Evolutionary conservation across 805 yeast genomes (phyloP).

Genomic region (Kazachstania martiniae): DNA sequence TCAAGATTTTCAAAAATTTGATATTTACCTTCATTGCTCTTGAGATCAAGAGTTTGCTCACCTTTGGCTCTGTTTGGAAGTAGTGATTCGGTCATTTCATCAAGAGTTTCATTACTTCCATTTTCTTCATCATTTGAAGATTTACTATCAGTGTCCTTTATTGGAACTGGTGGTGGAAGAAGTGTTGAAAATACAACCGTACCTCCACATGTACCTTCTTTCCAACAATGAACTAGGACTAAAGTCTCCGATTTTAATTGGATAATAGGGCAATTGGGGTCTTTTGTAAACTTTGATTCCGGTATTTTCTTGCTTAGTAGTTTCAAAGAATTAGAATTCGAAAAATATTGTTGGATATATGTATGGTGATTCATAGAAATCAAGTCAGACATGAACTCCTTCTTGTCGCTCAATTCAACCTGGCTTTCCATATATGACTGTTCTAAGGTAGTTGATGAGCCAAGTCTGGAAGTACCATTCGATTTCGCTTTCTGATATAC

Average conservation of each 20-base stretch:
- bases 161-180: slow-evolving; percentile 18
- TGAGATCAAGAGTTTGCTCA: neutral
- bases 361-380: slow-evolving; percentile 17
- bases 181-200: slow-evolving; percentile 22
- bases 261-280: slow-evolving; percentile 18
- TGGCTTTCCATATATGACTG: neutral
- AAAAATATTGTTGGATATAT: slow-evolving; percentile 13
- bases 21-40: slow-evolving; percentile 6
- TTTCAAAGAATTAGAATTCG: slow-evolving; percentile 19
- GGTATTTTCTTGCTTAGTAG: slow-evolving; percentile 18
- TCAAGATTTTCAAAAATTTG: slow-evolving; percentile 31
- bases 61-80: neutral
- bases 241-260: slow-evolving; percentile 17
- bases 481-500: slow-evolving; percentile 1
- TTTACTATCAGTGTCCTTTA: slow-evolving; percentile 1
- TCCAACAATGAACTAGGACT: slow-evolving; percentile 24
- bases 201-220: slow-evolving; percentile 23
- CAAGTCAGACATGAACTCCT: slow-evolving; percentile 17
- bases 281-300: slow-evolving; percentile 17
- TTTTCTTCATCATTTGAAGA: slow-evolving; percentile 7
- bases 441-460: slow-evolving; percentile 1
- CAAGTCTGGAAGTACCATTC: slow-evolving; percentile 1
- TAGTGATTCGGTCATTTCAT: neutral
- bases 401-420: neutral
- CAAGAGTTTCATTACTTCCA: neutral